A percentile compares a stretch with the other conserved stretches of the same genome.
These are phyloP conservation scores for Backusella parvicylindrica DNA, from an alignment of 192 early-diverging fungal species.

Conservation along the genomic window DNA sequence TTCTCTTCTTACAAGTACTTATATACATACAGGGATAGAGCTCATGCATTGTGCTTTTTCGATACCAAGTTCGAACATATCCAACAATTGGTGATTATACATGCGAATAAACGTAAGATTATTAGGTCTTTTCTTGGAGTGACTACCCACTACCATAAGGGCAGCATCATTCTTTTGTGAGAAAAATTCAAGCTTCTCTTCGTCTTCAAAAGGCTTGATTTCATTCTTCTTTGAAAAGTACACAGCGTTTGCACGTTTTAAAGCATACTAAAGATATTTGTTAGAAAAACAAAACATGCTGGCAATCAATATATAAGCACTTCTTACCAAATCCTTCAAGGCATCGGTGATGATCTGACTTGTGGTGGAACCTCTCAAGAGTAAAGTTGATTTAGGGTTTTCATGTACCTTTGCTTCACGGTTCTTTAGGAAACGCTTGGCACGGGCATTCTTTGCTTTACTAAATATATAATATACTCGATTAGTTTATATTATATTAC, in stretches of 20 bases:
- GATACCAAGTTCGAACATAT: slow-evolving; percentile 94
- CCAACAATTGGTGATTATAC: slow-evolving; percentile 92
- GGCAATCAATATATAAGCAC: not conserved
- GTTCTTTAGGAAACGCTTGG: slow-evolving; percentile 82
- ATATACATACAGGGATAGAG: slow-evolving; percentile 53
- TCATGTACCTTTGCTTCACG: slow-evolving; percentile 90
- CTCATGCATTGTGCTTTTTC: slow-evolving; percentile 65
- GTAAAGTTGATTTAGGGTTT: slow-evolving; percentile 86
- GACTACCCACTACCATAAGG: slow-evolving; percentile 84
- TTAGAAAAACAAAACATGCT: not conserved
- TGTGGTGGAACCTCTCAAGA: slow-evolving; percentile 84
- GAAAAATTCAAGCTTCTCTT: slow-evolving; percentile 88
- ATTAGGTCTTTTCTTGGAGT: slow-evolving; percentile 96
- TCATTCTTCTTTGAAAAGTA: slow-evolving; percentile 94
- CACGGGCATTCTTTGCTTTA: slow-evolving; percentile 86
- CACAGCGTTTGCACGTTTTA: slow-evolving; percentile 88
- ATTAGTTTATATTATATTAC: not conserved
- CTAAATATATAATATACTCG: slow-evolving; percentile 34
- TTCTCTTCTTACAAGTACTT: no score
- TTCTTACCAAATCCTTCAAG: slow-evolving; percentile 81
- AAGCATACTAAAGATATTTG: slow-evolving; percentile 54
- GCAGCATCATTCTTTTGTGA: slow-evolving; percentile 95
- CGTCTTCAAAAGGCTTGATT: slow-evolving; percentile 95
- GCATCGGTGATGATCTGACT: slow-evolving; percentile 81
- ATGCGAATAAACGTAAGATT: slow-evolving; percentile 88